These are phyloP conservation scores for Tolypocladium album DNA, from an alignment of 2,329 filamentous ascomycete genomes.

Conservation along the genomic window DNA sequence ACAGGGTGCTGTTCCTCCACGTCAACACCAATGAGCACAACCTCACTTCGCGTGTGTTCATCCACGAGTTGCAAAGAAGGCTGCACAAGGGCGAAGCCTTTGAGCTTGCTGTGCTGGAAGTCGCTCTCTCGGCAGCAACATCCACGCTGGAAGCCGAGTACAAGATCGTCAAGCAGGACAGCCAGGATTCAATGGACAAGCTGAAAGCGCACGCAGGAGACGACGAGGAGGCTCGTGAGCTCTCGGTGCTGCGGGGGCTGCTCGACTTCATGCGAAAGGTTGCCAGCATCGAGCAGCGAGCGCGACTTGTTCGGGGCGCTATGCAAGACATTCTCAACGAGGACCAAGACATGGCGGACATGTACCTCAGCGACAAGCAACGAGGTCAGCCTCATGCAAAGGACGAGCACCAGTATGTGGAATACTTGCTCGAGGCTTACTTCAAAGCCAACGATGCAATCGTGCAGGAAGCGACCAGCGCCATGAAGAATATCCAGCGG, in stretches of 20 bases:
- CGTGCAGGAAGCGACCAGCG: not conserved
- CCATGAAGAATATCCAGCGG: not conserved
- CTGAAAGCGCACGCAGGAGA: not conserved
- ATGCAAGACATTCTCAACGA: not conserved
- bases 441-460: not conserved
- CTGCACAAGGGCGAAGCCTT: not conserved
- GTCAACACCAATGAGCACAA: not conserved
- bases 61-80: not conserved
- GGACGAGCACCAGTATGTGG: not conserved
- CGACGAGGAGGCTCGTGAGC: not conserved
- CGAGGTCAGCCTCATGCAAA: not conserved
- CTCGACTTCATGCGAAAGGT: not conserved
- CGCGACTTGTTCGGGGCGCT: not conserved
- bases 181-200: not conserved
- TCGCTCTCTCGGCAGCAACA: not conserved
- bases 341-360: not conserved
- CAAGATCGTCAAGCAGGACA: not conserved
- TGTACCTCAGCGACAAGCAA: not conserved
- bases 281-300: not conserved
- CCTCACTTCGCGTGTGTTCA: not conserved
- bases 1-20: not conserved
- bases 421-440: not conserved
- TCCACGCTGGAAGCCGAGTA: not conserved
- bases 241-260: not conserved
- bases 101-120: not conserved